A percentile compares a stretch with the other conserved stretches of the same genome.
Evolutionary conservation across 768 basidiomycete species (phyloP).

Genomic region (Pilatotrama ljubarskyi): DNA sequence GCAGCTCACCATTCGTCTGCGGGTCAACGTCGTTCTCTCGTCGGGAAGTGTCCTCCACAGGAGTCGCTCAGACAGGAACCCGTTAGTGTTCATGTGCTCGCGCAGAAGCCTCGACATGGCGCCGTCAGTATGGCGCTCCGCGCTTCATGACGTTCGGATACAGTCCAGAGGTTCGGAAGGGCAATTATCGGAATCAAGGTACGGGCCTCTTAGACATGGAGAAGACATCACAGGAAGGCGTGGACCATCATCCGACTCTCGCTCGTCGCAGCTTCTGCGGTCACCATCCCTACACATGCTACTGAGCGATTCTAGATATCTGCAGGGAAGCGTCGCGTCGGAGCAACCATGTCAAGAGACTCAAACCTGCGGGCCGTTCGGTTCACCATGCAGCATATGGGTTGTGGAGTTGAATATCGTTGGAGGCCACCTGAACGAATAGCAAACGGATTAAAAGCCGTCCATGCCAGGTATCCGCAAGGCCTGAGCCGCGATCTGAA

Average conservation of each 20-base stretch:
- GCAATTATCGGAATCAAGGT: not conserved
- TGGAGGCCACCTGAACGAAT: no score
- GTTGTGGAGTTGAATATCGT: no score
- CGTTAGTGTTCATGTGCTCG: not conserved
- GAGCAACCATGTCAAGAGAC: not conserved
- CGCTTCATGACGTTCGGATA: not conserved
- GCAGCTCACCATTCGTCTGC: not conserved
- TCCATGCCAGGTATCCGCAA: no score
- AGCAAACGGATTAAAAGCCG: no score
- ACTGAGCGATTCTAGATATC: no score
- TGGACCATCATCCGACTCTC: no score
- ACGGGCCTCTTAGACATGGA: no score
- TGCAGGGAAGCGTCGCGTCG: not conserved
- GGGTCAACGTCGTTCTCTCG: conserved; percentile 2
- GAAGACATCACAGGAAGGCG: no score
- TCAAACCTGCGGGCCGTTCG: not conserved
- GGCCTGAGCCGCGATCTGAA: not conserved
- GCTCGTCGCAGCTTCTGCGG: no score
- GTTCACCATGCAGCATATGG: not conserved
- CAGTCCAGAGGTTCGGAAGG: not conserved
- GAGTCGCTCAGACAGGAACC: no score
- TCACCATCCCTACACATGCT: no score
- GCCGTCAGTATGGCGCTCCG: not conserved
- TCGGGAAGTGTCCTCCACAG: not conserved
- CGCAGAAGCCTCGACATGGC: not conserved